phyloP scores from a whole-genome alignment of 495 filamentous ascomycete genomes.

The Amniculicola lignicola region DNA sequence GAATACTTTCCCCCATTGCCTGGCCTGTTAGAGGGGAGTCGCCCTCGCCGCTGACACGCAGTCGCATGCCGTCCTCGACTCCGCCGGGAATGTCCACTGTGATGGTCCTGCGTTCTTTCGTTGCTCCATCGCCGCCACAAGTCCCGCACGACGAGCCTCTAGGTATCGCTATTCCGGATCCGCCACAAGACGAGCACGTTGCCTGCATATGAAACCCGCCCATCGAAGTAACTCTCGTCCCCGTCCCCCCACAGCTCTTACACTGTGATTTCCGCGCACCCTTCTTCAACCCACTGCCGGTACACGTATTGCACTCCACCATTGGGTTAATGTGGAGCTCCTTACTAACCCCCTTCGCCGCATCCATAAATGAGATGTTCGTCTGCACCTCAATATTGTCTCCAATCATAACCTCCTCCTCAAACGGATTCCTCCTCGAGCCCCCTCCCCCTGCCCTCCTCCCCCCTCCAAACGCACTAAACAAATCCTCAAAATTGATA shows the following conservation, averaged over 20 bases:
- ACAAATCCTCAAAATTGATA: slow-evolving; percentile 94
- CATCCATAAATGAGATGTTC: slow-evolving; percentile 91
- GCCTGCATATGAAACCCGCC: slow-evolving; percentile 94
- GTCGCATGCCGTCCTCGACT: slow-evolving; percentile 90
- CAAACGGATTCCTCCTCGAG: slow-evolving; percentile 53
- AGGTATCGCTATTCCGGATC: slow-evolving; percentile 68
- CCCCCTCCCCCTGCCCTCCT: slow-evolving; percentile 54
- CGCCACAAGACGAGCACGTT: slow-evolving; percentile 77
- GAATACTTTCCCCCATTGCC: slow-evolving; percentile 54
- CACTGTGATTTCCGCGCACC: slow-evolving; percentile 71
- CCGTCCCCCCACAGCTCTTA: slow-evolving; percentile 78
- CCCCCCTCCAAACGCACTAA: slow-evolving; percentile 75
- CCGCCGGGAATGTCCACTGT: slow-evolving; percentile 88
- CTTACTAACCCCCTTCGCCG: slow-evolving; percentile 80
- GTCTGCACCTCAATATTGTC: slow-evolving; percentile 93
- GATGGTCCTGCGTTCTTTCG: slow-evolving; percentile 72
- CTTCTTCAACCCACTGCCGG: slow-evolving; percentile 77
- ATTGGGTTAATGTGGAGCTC: slow-evolving; percentile 76
- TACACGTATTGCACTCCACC: slow-evolving; percentile 73
- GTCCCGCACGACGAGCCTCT: slow-evolving; percentile 72
- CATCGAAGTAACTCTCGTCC: slow-evolving; percentile 81
- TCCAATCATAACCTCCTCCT: slow-evolving; percentile 75
- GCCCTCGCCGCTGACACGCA: slow-evolving; percentile 77
- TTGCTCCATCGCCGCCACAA: slow-evolving; percentile 76
- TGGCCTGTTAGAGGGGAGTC: slow-evolving; percentile 76